Evolutionary conservation across 306 rosid genomes (phyloP).

Genomic region (Quercus engelmannii): DNA sequence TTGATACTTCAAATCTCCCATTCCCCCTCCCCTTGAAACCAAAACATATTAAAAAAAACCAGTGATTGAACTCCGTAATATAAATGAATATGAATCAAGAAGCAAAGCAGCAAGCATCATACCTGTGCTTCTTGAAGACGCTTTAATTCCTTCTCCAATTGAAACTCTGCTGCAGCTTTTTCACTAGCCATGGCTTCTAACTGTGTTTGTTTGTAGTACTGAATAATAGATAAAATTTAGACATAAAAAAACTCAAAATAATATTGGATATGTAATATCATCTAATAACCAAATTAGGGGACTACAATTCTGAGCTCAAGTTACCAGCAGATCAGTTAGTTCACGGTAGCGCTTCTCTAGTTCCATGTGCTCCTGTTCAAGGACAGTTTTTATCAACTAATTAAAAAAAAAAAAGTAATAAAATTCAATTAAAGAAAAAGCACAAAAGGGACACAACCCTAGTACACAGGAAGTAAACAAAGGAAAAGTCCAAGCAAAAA

Average conservation of each 20-base stretch:
- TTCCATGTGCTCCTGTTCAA: constrained; percentile 89
- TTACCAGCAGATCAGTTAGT: constrained; percentile 94
- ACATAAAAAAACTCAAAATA: neutral
- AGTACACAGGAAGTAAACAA: too few relatives aligned
- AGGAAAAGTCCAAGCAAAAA: too few relatives aligned
- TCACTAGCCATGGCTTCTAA: constrained; percentile 95
- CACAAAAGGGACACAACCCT: too few relatives aligned
- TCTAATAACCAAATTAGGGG: neutral
- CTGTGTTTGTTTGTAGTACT: constrained; percentile 99
- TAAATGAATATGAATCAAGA: constrained; percentile 11
- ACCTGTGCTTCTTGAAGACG: constrained; percentile 89
- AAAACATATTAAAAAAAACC: neutral
- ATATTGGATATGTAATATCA: constrained; percentile 11
- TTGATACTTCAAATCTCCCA: neutral
- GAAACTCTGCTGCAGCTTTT: constrained; percentile 94
- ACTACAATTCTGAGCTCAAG: constrained; percentile 19
- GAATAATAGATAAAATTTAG: constrained; percentile 22
- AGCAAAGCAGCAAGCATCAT: constrained; percentile 24
- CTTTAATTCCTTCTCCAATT: constrained; percentile 90
- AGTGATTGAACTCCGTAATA: constrained; percentile 19
- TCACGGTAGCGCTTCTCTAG: constrained; percentile 98
- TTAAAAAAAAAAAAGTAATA: too few relatives aligned
- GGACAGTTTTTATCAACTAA: constrained; percentile 24
- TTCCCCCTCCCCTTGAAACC: too few relatives aligned
- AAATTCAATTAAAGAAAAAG: too few relatives aligned